Evolutionary conservation across 257 asterid species (phyloP).

Genomic region (Nicotiana obtusifolia): DNA sequence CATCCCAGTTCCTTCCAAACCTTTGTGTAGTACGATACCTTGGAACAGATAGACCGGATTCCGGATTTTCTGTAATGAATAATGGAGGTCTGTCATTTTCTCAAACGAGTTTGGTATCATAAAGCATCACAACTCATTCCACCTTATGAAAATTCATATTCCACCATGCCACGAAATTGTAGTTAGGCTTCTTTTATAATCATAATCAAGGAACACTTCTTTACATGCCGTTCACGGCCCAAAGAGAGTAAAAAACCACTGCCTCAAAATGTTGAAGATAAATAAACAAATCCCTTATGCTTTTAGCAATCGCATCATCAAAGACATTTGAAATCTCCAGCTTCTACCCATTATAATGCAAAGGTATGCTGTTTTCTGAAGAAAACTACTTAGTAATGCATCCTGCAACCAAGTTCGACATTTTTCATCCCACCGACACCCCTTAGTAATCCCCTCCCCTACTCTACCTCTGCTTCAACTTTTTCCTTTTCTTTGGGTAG

Average conservation of each 20-base stretch:
- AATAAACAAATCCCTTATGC: not conserved
- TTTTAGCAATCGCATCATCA: not conserved
- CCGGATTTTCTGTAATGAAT: slow-evolving; percentile 55
- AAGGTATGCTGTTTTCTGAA: not conserved
- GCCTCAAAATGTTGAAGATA: not conserved
- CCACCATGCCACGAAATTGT: not conserved
- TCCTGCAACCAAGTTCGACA: not conserved
- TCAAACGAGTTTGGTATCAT: not conserved
- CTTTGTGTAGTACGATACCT: slow-evolving; percentile 95
- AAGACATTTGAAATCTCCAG: not conserved
- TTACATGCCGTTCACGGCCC: not conserved
- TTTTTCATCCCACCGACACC: not conserved
- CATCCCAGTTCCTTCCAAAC: slow-evolving; percentile 99
- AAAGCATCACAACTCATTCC: not conserved
- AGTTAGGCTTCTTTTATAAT: not conserved
- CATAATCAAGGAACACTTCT: not conserved
- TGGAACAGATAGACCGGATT: slow-evolving; percentile 98
- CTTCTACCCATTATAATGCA: not conserved
- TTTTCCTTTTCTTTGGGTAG: not conserved
- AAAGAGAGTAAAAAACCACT: not conserved
- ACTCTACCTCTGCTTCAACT: not conserved
- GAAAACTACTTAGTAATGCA: not conserved
- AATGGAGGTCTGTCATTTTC: slow-evolving; percentile 1
- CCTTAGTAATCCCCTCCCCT: not conserved
- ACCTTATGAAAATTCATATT: not conserved